These are phyloP conservation scores for Mycogone perniciosa DNA, from an alignment of 2,329 filamentous ascomycete species.

Conservation along the genomic window DNA sequence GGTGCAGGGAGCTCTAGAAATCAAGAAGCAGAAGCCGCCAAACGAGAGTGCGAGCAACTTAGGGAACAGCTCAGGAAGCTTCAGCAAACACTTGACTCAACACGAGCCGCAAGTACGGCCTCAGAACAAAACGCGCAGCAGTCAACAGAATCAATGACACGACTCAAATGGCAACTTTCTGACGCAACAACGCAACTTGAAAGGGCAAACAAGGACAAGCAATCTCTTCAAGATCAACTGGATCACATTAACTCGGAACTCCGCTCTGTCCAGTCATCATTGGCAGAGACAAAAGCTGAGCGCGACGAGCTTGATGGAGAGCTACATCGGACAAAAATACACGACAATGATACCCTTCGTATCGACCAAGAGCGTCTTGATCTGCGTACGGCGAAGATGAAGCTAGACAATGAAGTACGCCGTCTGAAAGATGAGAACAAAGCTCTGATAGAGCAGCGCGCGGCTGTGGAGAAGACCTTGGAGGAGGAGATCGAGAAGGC, in stretches of 20 bases:
- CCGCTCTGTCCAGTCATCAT: constrained; percentile 48
- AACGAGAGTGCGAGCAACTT: constrained; percentile 23
- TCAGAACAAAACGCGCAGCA: constrained; percentile 30
- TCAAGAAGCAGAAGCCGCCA: constrained; percentile 15
- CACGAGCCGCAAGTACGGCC: constrained; percentile 23
- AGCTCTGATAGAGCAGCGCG: constrained; percentile 48
- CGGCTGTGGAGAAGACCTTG: constrained; percentile 55
- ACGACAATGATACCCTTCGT: constrained; percentile 52
- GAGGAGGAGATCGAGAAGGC: constrained; percentile 62
- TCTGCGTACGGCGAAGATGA: constrained; percentile 59
- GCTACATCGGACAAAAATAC: constrained; percentile 47
- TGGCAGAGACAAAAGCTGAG: constrained; percentile 56
- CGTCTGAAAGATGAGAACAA: constrained; percentile 59
- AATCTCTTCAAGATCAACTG: constrained; percentile 57
- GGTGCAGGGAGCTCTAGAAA: not conserved
- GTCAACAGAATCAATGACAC: constrained; percentile 40
- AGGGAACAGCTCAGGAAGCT: constrained; percentile 34
- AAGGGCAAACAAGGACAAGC: constrained; percentile 53
- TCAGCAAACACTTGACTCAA: constrained; percentile 19
- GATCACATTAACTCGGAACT: constrained; percentile 54
- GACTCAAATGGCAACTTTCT: constrained; percentile 50
- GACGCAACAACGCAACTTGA: constrained; percentile 53
- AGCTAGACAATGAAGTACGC: constrained; percentile 61
- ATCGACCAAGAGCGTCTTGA: constrained; percentile 65
- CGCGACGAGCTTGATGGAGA: constrained; percentile 60